Percentiles rank a stretch among this genome's conserved stretches.
These are phyloP conservation scores for Hysterangium stoloniferum DNA, from an alignment of 768 basidiomycete species.

Conservation along the genomic window DNA sequence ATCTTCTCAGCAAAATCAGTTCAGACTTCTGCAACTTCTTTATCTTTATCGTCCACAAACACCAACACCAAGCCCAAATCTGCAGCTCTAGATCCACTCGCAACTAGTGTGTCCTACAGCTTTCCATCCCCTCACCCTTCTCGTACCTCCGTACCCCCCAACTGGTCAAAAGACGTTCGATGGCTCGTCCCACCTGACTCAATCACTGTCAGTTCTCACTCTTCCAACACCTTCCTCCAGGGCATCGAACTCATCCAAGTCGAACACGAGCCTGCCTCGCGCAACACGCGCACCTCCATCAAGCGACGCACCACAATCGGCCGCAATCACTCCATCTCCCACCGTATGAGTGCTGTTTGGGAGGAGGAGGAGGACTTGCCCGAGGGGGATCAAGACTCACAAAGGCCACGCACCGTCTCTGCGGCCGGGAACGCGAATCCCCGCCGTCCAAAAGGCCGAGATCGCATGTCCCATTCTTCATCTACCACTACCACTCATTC, in stretches of 20 bases:
- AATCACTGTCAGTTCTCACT: neutral
- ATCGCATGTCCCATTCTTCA: conserved; percentile 17
- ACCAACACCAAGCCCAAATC: conserved; percentile 16
- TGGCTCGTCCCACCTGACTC: conserved; percentile 44
- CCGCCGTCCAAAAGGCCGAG: conserved; percentile 17
- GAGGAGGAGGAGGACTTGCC: conserved; percentile 43
- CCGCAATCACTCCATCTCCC: conserved; percentile 27
- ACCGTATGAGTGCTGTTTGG: conserved; percentile 45
- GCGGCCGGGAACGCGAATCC: conserved; percentile 5
- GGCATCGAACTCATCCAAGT: conserved; percentile 3
- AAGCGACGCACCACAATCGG: conserved; percentile 26
- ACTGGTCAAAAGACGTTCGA: conserved; percentile 63
- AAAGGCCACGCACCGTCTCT: neutral
- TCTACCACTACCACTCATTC: conserved; percentile 19
- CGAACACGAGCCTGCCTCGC: conserved; percentile 11
- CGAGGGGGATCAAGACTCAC: conserved; percentile 24
- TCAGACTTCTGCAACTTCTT: conserved; percentile 18
- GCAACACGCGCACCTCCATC: conserved; percentile 7
- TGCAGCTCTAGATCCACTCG: conserved; percentile 22
- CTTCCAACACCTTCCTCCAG: conserved; percentile 9
- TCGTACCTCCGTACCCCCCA: conserved; percentile 19
- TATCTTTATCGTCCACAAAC: conserved; percentile 12
- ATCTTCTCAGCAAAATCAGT: conserved; percentile 28
- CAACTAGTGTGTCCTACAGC: too few relatives aligned
- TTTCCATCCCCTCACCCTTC: too few relatives aligned